phyloP scores from a whole-genome alignment of 495 filamentous ascomycete genomes.

The Amniculicola lignicola region DNA sequence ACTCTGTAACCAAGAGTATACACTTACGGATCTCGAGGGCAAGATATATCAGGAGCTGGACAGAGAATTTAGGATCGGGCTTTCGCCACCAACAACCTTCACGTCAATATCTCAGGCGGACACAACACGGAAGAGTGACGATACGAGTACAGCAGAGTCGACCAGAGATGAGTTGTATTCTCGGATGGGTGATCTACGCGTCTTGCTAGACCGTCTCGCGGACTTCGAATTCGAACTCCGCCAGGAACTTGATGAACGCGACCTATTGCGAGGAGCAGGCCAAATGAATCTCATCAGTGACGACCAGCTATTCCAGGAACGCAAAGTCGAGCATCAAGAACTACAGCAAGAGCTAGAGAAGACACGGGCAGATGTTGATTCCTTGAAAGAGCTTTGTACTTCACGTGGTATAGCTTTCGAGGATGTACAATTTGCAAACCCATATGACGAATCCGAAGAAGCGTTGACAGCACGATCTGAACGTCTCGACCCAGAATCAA shows the following conservation, averaged over 20 bases:
- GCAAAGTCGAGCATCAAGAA: neutral
- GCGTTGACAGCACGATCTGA: neutral
- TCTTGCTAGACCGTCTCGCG: neutral
- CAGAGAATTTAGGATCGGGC: neutral
- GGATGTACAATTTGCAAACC: neutral
- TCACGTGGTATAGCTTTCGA: slow-evolving; percentile 4
- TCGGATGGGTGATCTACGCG: slow-evolving; percentile 8
- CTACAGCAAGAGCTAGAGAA: neutral
- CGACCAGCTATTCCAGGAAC: slow-evolving; percentile 6
- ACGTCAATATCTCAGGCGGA: too few species aligned
- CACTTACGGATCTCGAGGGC: slow-evolving; percentile 1
- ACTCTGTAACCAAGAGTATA: slow-evolving; percentile 9
- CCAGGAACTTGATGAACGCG: slow-evolving; percentile 6
- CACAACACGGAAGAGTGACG: too few species aligned
- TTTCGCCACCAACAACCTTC: neutral
- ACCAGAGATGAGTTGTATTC: slow-evolving; percentile 14
- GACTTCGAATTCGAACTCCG: slow-evolving; percentile 4
- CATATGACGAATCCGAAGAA: neutral
- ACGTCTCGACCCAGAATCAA: neutral
- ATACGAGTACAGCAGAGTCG: neutral
- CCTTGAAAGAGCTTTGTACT: slow-evolving; percentile 7
- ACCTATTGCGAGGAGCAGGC: slow-evolving; percentile 1
- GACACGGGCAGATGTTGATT: slow-evolving; percentile 3
- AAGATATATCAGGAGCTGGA: slow-evolving; percentile 7
- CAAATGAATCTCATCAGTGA: slow-evolving; percentile 1